These are phyloP conservation scores for Apiospora aurea DNA, from an alignment of 2,329 filamentous ascomycete genomes.

Conservation along the genomic window DNA sequence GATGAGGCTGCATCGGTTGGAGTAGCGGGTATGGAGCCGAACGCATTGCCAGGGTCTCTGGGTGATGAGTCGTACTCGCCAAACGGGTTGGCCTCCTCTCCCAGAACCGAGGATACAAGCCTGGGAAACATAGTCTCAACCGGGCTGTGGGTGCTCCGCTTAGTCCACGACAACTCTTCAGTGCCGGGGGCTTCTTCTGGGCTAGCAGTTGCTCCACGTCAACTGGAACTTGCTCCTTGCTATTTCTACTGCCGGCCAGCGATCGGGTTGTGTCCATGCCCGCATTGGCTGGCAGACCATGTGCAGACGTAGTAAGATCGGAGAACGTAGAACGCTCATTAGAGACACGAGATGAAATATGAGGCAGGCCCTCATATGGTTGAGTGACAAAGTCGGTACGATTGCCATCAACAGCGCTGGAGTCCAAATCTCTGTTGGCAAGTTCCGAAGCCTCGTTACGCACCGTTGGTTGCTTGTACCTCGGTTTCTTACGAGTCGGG, in stretches of 20 bases:
- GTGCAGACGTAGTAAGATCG: background rate
- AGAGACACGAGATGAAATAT: background rate
- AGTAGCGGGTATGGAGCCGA: background rate
- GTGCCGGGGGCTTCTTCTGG: background rate
- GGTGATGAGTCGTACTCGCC: conserved; percentile 4
- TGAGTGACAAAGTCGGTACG: background rate
- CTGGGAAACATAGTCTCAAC: background rate
- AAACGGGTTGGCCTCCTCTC: background rate
- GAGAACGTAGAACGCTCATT: background rate
- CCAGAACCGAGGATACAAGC: background rate
- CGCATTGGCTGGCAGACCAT: background rate
- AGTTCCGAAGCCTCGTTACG: conserved; percentile 22
- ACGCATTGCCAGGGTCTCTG: background rate
- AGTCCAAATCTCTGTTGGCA: background rate
- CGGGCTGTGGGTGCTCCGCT: background rate
- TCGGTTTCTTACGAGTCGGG: background rate
- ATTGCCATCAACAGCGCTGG: background rate
- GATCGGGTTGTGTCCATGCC: background rate
- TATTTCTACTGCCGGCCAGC: background rate
- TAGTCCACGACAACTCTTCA: background rate
- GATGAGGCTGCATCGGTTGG: conserved; percentile 3
- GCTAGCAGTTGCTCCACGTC: background rate
- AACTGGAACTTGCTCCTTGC: background rate
- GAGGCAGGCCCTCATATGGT: background rate
- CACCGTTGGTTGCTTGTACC: conserved; percentile 19